Conservation (phyloP, 345 rosid genomes). For the Streptanthus diversifolius region DNA sequence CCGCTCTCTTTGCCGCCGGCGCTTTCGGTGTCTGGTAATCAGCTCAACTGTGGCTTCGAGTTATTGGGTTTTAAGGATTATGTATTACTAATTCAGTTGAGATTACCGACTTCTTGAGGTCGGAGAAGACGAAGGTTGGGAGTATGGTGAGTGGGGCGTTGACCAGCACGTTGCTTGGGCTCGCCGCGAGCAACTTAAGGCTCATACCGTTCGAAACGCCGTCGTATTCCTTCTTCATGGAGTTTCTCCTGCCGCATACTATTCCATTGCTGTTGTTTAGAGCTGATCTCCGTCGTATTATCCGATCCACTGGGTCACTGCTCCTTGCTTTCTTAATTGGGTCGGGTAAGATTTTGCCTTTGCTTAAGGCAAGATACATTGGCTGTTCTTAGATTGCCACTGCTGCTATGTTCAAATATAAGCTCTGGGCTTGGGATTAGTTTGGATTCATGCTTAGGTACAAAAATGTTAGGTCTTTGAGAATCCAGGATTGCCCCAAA, state of each 20-base stretch:
- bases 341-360: conserved; percentile 42
- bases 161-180: conserved; percentile 74
- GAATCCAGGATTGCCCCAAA: background rate
- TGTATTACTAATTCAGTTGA: background rate
- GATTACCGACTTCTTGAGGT: conserved; percentile 36
- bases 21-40: conserved; percentile 77
- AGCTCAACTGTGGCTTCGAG: background rate
- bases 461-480: background rate
- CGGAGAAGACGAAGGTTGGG: conserved; percentile 79
- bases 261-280: conserved; percentile 70
- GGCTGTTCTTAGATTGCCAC: background rate
- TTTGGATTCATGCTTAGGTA: background rate
- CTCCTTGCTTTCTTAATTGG: conserved; percentile 77
- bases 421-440: background rate
- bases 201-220: conserved; percentile 57
- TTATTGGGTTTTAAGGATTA: background rate
- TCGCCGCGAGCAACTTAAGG: conserved; percentile 75
- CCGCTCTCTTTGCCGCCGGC: conserved; percentile 75
- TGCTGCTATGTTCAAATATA: background rate
- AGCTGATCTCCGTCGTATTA: conserved; percentile 66
- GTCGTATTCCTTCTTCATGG: conserved; percentile 56
- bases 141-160: conserved; percentile 72
- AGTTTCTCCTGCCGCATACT: conserved; percentile 67
- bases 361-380: background rate
- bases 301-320: conserved; percentile 61